These are phyloP conservation scores for Neopestalotiopsis sp. DNA, from an alignment of 2,329 filamentous ascomycete genomes.

Conservation along the genomic window DNA sequence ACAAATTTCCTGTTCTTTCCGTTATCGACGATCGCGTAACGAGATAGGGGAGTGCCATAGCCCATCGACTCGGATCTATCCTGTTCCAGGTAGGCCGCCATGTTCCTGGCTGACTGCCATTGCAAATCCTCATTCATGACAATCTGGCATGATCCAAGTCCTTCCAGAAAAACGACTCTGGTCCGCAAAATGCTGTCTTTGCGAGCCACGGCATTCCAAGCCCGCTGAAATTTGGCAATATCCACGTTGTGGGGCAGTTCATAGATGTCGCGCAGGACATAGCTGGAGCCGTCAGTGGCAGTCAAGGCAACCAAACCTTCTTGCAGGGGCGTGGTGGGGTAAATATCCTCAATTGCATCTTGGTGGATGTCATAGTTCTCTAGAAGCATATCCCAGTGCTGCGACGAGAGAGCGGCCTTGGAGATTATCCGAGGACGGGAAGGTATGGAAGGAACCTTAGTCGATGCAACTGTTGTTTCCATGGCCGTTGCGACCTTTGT, in stretches of 20 bases:
- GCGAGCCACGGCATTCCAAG: slow-evolving; percentile 12
- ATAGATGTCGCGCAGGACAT: slow-evolving; percentile 5
- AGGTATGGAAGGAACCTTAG: neutral
- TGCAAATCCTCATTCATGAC: slow-evolving; percentile 9
- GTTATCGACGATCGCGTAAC: neutral
- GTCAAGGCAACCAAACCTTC: slow-evolving; percentile 12
- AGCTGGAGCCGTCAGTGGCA: slow-evolving; percentile 1
- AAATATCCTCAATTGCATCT: slow-evolving; percentile 14
- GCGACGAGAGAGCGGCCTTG: neutral
- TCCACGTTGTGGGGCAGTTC: slow-evolving; percentile 2
- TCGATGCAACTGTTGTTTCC: neutral
- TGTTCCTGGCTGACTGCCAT: slow-evolving; percentile 1
- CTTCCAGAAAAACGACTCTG: slow-evolving; percentile 2
- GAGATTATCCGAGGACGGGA: neutral
- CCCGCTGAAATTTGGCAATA: neutral
- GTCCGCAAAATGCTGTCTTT: slow-evolving; percentile 12
- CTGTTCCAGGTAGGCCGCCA: slow-evolving; percentile 4
- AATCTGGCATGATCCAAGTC: slow-evolving; percentile 5
- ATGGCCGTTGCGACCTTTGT: neutral
- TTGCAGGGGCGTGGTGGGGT: slow-evolving; percentile 13
- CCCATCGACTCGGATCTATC: slow-evolving; percentile 14
- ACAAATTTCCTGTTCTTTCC: slow-evolving; percentile 9
- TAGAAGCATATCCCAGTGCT: neutral
- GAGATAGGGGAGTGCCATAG: neutral
- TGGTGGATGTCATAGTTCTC: neutral